phyloP scores from a whole-genome alignment of 2,329 filamentous ascomycete genomes.

The Botryotinia narcissicola region DNA sequence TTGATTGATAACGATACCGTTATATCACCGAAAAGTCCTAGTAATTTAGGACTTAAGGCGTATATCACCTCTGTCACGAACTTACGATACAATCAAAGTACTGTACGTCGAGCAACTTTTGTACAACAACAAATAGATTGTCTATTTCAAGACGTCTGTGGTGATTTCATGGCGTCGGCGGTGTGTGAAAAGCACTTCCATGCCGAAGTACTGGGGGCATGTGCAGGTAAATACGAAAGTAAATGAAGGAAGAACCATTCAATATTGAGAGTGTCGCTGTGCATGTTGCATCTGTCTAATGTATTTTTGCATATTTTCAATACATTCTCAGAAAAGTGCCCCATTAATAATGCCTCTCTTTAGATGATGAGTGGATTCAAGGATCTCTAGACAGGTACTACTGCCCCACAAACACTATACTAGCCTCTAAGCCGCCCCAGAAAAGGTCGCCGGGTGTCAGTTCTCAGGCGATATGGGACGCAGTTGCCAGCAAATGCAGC shows the following conservation, averaged over 20 bases:
- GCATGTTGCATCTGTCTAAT: conserved; percentile 1
- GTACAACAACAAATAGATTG: background rate
- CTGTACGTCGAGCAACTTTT: background rate
- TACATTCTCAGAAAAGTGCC: background rate
- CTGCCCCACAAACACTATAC: conserved; percentile 15
- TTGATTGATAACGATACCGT: conserved; percentile 11
- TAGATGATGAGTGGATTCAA: conserved; percentile 13
- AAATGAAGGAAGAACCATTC: background rate
- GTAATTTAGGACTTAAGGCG: background rate
- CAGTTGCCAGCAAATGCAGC: conserved; percentile 11
- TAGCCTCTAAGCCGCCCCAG: conserved; percentile 1
- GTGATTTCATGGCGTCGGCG: background rate
- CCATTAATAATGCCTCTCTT: conserved; percentile 1
- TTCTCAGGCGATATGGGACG: conserved; percentile 10
- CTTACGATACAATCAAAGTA: background rate
- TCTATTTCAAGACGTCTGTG: background rate
- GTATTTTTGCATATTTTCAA: background rate
- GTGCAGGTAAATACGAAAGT: background rate
- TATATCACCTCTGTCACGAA: background rate
- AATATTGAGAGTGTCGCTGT: background rate
- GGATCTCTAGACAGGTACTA: background rate
- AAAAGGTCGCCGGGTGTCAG: conserved; percentile 4
- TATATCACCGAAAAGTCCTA: conserved; percentile 7
- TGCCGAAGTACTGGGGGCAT: background rate
- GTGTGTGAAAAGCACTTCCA: background rate